phyloP scores from a whole-genome alignment of 2,329 filamentous ascomycete species.

The Meredithiella fracta region DNA sequence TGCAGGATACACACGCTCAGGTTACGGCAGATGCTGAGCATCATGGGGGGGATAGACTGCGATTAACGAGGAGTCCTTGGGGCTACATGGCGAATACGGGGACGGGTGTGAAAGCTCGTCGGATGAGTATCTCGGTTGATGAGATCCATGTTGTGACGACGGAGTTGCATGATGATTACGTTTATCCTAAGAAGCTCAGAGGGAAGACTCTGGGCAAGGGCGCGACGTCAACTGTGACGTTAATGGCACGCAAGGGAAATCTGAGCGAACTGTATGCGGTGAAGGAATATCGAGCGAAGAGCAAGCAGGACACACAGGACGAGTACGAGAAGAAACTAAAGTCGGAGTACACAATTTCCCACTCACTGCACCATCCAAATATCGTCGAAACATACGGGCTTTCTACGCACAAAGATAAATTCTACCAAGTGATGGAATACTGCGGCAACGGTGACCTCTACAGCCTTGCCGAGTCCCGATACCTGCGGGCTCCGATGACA shows the following conservation, averaged over 20 bases:
- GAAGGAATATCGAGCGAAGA: slow-evolving; percentile 70
- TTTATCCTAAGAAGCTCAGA: slow-evolving; percentile 52
- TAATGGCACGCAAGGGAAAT: slow-evolving; percentile 55
- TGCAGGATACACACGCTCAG: not conserved
- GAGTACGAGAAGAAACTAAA: slow-evolving; percentile 84
- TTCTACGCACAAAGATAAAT: slow-evolving; percentile 56
- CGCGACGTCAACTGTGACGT: slow-evolving; percentile 63
- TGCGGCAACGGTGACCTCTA: slow-evolving; percentile 72
- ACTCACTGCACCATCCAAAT: slow-evolving; percentile 72
- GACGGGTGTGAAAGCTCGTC: slow-evolving; percentile 61
- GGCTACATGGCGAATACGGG: slow-evolving; percentile 49
- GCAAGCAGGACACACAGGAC: slow-evolving; percentile 47
- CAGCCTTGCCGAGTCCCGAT: slow-evolving; percentile 52
- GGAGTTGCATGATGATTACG: slow-evolving; percentile 53
- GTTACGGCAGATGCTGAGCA: slow-evolving; percentile 10
- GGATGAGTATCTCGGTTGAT: slow-evolving; percentile 57
- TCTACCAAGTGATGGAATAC: slow-evolving; percentile 91
- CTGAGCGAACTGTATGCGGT: slow-evolving; percentile 58
- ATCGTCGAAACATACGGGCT: slow-evolving; percentile 67
- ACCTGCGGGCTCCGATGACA: slow-evolving; percentile 34
- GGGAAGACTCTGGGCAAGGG: slow-evolving; percentile 67
- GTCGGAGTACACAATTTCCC: slow-evolving; percentile 76
- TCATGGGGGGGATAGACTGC: no score
- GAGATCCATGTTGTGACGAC: slow-evolving; percentile 57
- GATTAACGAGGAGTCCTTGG: slow-evolving; percentile 34